These are phyloP conservation scores for Suillus weaverae DNA, from an alignment of 768 basidiomycete species.

Conservation along the genomic window DNA sequence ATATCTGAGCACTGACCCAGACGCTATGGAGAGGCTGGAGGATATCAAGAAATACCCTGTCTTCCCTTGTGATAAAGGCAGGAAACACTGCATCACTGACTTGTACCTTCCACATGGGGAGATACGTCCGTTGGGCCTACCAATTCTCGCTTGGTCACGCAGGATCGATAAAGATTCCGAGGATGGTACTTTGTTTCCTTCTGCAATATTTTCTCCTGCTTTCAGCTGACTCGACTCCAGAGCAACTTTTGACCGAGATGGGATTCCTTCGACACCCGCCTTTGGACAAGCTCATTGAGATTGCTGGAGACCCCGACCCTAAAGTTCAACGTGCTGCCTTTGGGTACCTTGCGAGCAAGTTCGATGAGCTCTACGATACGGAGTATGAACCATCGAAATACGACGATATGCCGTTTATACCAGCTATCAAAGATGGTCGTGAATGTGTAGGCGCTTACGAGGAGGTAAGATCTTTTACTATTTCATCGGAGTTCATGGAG, in stretches of 20 bases:
- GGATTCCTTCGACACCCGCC: constrained; percentile 67
- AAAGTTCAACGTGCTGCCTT: constrained; percentile 58
- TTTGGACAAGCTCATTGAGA: constrained; percentile 56
- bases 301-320: constrained; percentile 48
- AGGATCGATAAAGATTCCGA: background rate
- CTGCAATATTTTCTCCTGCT: background rate
- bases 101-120: constrained; percentile 79
- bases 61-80: constrained; percentile 9
- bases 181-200: background rate
- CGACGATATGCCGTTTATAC: constrained; percentile 67
- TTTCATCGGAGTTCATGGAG: background rate
- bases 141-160: constrained; percentile 72
- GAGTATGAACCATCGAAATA: constrained; percentile 54
- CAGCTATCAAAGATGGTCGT: constrained; percentile 53
- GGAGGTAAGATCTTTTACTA: constrained; percentile 46
- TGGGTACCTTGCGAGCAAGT: constrained; percentile 75
- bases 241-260: constrained; percentile 39
- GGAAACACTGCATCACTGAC: constrained; percentile 37
- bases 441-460: constrained; percentile 58
- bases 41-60: constrained; percentile 4
- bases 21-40: constrained; percentile 44
- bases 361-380: constrained; percentile 48
- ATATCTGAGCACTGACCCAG: constrained; percentile 59
- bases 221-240: constrained; percentile 37
- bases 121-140: constrained; percentile 70